phyloP scores from a whole-genome alignment of 2,329 filamentous ascomycete species.

The Aureobasidium sp. region DNA sequence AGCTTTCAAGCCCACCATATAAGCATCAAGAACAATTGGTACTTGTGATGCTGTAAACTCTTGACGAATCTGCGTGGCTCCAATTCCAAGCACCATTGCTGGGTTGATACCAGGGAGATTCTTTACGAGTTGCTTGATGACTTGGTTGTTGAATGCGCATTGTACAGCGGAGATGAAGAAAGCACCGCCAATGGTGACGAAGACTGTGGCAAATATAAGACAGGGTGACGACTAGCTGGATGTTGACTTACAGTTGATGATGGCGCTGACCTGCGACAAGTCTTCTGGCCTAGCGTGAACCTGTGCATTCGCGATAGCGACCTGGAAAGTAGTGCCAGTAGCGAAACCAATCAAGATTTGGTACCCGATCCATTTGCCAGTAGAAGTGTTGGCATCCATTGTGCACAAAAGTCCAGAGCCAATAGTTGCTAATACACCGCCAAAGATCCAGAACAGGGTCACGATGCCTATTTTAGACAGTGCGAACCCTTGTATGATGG shows the following conservation, averaged over 20 bases:
- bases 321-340: conserved; percentile 33
- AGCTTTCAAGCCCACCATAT: conserved; percentile 24
- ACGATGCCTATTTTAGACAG: not conserved
- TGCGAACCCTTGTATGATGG: not conserved
- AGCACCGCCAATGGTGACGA: conserved; percentile 34
- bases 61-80: conserved; percentile 34
- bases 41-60: conserved; percentile 24
- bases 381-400: conserved; percentile 28
- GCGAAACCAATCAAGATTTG: conserved; percentile 38
- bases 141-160: conserved; percentile 32
- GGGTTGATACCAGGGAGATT: conserved; percentile 29
- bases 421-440: not conserved
- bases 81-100: conserved; percentile 29
- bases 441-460: not conserved
- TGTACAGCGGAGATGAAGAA: conserved; percentile 35
- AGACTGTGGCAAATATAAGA: conserved; percentile 16
- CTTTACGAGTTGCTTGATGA: conserved; percentile 26
- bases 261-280: conserved; percentile 29
- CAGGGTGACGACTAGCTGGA: not conserved
- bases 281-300: conserved; percentile 27
- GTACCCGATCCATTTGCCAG: conserved; percentile 39
- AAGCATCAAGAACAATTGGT: conserved; percentile 25
- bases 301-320: conserved; percentile 33
- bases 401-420: conserved; percentile 34
- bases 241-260: not conserved